Base-by-base conservation (phyloP, 257 asterid species). In the Solanum chilense region DNA sequence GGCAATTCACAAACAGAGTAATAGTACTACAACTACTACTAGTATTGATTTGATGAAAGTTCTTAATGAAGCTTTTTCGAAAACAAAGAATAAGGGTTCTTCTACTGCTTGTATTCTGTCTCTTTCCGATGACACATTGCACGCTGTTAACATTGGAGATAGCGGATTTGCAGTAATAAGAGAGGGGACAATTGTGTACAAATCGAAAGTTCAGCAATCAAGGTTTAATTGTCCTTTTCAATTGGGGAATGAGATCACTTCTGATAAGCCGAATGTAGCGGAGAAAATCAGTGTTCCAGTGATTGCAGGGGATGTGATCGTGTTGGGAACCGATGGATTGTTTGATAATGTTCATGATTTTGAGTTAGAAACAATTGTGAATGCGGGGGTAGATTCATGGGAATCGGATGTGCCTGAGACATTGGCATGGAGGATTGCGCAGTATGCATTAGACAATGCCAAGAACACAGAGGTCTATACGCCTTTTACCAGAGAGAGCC, bases 261-360 rank as follows among this genome's bases (percentile, higher is more conserved):
- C 27, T 1, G 27, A 74, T 39, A 3, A 27, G 5, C 91, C 87
- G 6, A 41, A 56, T 7, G 39, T 15, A 21, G 95, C 93, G 1
- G 82, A 77, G 82, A 89, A 87, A 86, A 35, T 88, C 64, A 33
- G 15, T 71, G 70, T 91, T 56, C 88, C 9, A 3, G 88, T 92
- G 37, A 77, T 71, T 45, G 37, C 58, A 12, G 93, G 93, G 18
- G 95, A 93, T 35, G 27, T 92, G 5, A 39, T 93, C 0, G 85
- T 92, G 1, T 90, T 86, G 6, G 96, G 87, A 16, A 92, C 94
- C 0, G 94, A 93, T 83, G 95, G 95, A 70, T 47, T 93, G 85
- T 92, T 91, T 1, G 96, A 92, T 13, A 92, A 92, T 33, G 5
- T 92, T 66, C 86, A 84, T 31, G 58, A 33, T 7, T 87, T 47